Evolutionary conservation across 2,329 filamentous ascomycete genomes (phyloP), one percentile per base, ranked within the genome.

Genomic region (Tothia fuscella): DNA sequence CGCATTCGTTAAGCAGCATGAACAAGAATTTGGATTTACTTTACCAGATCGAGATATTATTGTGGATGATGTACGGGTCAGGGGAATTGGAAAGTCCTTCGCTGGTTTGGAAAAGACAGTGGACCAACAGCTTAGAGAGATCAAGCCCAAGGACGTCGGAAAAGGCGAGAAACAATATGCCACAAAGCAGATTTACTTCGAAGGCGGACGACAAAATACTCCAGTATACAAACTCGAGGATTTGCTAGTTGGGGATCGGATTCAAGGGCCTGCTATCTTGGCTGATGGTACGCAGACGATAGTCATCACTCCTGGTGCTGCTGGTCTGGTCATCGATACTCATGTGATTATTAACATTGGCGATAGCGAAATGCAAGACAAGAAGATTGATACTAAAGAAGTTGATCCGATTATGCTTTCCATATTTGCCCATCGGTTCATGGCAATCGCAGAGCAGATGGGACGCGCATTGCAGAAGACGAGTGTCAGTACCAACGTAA

Each of bases 21-120:
- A 86, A 40, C 87, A 91, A 55, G 88, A 95, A 55, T 95, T 95
- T 55, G 87, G 87, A 0, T 95, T 95, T 54, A 93, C 83, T 0
- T 67, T 95, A 2, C 77, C 78, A 19, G 83, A 93, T 45, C 72
- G 87, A 42, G 85, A 94, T 50, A 84, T 94, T 41, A 87, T 94
- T 34, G 72, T 95, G 6, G 88, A 94, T 48, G 88, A 94, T 57
- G 82, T 94, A 3, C 78, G 88, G 30, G 83, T 88, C 4, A 73
- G 89, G 43, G 86, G 86, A 12, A 93, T 94, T 47, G 88, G 85
- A 35, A 93, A 87, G 68, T 89, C 84, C 34, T 89, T 88, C 57
- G 72, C 82, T 41, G 80, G 82, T 34, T 66, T 80, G 22, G 82
- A 86, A 46, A 81, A 84, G 64, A 89, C 82, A 1, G 82, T 93